phyloP scores from a whole-genome alignment of 257 asterid species.

The Rehmannia glutinosa region DNA sequence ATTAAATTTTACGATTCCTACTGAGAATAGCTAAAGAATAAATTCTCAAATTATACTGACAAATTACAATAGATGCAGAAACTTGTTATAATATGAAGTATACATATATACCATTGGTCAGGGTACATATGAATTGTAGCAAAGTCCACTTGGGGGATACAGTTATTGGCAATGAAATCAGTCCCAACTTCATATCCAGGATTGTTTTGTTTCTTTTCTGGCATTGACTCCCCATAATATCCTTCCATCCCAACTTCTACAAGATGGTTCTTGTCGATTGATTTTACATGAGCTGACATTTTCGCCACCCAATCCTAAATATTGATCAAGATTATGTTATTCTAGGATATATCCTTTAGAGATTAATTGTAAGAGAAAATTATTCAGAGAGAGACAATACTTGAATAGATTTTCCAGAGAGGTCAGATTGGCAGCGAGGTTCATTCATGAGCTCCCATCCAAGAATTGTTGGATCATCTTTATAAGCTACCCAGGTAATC shows the following conservation, averaged over 20 bases:
- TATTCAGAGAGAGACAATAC: background rate
- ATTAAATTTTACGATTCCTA: no score
- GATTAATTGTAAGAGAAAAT: background rate
- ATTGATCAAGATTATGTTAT: no score
- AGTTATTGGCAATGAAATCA: background rate
- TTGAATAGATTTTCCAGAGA: background rate
- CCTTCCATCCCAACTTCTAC: background rate
- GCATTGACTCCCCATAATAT: background rate
- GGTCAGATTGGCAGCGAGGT: background rate
- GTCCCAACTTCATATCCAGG: background rate
- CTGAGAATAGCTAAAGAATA: no score
- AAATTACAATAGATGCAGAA: no score
- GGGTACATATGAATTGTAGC: background rate
- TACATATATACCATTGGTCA: background rate
- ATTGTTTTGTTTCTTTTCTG: background rate
- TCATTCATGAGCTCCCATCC: background rate
- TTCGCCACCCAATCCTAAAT: background rate
- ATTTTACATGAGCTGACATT: background rate
- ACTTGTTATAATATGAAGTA: background rate
- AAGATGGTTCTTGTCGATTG: background rate
- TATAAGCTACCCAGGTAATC: background rate
- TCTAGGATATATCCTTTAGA: no score
- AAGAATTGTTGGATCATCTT: background rate
- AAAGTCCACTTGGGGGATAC: background rate
- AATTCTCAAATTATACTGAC: no score